These are phyloP conservation scores for Vaccinium vitisidaea DNA, from an alignment of 148 eudicot species.

Conservation along the genomic window DNA sequence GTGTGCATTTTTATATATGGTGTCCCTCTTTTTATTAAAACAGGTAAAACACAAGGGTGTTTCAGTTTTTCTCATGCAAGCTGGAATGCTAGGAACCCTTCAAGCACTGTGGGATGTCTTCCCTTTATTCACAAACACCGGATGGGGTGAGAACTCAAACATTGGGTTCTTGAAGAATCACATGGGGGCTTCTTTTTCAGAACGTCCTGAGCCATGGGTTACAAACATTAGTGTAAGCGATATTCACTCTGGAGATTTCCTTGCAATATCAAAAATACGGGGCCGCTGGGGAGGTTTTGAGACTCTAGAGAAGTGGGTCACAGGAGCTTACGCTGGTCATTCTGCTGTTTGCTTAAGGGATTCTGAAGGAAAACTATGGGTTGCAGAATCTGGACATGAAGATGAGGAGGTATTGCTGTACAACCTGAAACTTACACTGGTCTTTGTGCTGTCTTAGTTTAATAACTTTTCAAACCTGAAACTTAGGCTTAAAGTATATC, in stretches of 20 bases:
- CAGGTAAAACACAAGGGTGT: conserved; percentile 76
- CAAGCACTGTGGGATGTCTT: conserved; percentile 80
- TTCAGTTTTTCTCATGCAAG: conserved; percentile 87
- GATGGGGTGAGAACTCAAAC: conserved; percentile 82
- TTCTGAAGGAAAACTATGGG: conserved; percentile 82
- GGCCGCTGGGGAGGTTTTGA: conserved; percentile 94
- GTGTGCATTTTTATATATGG: conserved; percentile 4
- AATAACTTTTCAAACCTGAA: not conserved
- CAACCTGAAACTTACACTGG: not conserved
- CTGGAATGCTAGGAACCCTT: conserved; percentile 85
- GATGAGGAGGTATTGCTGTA: conserved; percentile 56
- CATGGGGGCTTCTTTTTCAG: conserved; percentile 72
- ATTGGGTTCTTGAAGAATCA: conserved; percentile 71
- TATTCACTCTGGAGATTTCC: conserved; percentile 85
- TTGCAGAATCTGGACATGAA: conserved; percentile 92
- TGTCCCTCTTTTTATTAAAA: conserved; percentile 1
- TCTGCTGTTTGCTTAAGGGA: conserved; percentile 81
- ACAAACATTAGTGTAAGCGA: conserved; percentile 62
- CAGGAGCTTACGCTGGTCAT: conserved; percentile 90
- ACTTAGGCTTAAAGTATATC: not conserved
- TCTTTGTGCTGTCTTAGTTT: not conserved
- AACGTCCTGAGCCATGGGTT: conserved; percentile 84
- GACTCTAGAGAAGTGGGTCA: conserved; percentile 91
- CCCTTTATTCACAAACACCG: conserved; percentile 73
- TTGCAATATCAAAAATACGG: conserved; percentile 82